phyloP scores from a whole-genome alignment of 805 yeast genomes.

The Debaryomyces castellii region DNA sequence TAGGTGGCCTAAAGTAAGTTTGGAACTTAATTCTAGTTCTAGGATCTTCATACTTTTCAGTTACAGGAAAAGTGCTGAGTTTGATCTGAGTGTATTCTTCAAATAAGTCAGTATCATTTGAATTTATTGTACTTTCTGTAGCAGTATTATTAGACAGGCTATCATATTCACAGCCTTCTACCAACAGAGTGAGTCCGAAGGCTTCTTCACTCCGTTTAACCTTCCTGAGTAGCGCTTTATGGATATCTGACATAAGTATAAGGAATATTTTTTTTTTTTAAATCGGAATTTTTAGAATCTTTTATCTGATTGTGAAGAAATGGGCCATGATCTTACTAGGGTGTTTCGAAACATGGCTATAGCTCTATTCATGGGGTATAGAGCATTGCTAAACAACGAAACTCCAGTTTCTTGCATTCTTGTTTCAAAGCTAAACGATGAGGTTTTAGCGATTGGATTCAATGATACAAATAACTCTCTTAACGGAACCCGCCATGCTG shows the following conservation, averaged over 20 bases:
- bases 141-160: not conserved
- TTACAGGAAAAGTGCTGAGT: constrained; percentile 13
- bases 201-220: constrained; percentile 23
- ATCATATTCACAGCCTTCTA: constrained; percentile 12
- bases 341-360: constrained; percentile 33
- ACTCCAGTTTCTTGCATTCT: constrained; percentile 45
- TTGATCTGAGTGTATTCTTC: constrained; percentile 8
- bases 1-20: constrained; percentile 60
- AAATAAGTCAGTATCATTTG: not conserved
- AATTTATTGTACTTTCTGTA: not conserved
- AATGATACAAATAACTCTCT: constrained; percentile 83
- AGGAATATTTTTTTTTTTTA: not conserved
- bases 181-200: constrained; percentile 16
- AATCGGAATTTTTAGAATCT: too few relatives aligned
- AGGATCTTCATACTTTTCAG: constrained; percentile 16
- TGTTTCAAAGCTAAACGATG: constrained; percentile 27
- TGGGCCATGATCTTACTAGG: constrained; percentile 10
- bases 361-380: constrained; percentile 37
- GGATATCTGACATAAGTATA: constrained; percentile 26
- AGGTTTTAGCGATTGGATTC: constrained; percentile 71
- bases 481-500: constrained; percentile 92
- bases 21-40: constrained; percentile 20
- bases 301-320: not conserved
- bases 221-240: constrained; percentile 22
- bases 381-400: constrained; percentile 35